Base-by-base conservation (phyloP, 768 basidiomycete genomes). In the Suillus sp. region DNA sequence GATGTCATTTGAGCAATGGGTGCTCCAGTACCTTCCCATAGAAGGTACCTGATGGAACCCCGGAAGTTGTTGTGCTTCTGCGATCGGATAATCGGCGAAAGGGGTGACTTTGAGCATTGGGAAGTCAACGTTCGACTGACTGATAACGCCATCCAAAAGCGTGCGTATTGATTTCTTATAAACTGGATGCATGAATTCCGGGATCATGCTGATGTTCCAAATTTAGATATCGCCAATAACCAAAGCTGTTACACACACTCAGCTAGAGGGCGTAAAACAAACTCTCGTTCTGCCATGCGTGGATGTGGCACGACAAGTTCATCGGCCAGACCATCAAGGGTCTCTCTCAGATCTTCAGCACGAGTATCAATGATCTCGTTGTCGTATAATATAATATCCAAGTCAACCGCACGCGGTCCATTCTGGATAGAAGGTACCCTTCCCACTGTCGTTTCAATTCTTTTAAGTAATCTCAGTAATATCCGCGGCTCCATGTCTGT, bases 281-380 rank as follows among this genome's bases (percentile, higher is more conserved):
- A 99, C 72, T 98, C 96, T 34, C 97, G 79, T 75, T 98, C 97
- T 2, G 77, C 74, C 18, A 97, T 71, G 37, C 89, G 80, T 5
- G 86, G 87, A 79, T 99, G 97, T 1, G 97, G 97, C 10, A 97
- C 78, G 18, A 93, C 83, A 27, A 99, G 79, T 67, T 96, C 84
- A 5, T 86, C 85, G 30, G 80, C 81, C 18, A 87, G 70, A 65
- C 86, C 84, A 51, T 88, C 85, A 13, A 86, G 68, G 16, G 62
- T 25, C 45, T 43, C 72, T 37, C 80, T 78, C 18, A 77, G 73
- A 9, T 75, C 75, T 13, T 73, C 76, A 8, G 72, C 70, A 35
- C 87, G 79, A 1, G 87, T 86, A 64, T 92, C 88, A 56, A 92
- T 75, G n/a, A 83, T 66, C 0, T 75, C 62, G 25, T 82, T 70